A percentile compares a stretch with the other conserved stretches of the same genome.
These are phyloP conservation scores for Malus asiatica DNA, from an alignment of 306 rosid species.

Conservation along the genomic window DNA sequence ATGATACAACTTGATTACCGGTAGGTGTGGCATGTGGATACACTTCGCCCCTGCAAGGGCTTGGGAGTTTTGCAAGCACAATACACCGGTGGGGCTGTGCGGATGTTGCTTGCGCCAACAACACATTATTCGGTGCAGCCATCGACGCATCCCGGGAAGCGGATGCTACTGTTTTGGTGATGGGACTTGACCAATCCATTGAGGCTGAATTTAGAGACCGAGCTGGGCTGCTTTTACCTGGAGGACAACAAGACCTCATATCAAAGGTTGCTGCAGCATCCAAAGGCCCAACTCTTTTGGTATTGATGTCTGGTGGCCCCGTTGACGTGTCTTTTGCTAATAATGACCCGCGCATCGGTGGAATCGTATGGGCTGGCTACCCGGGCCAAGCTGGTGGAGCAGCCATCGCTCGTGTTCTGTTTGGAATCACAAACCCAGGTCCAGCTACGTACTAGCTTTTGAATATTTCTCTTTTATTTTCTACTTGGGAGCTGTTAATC, in stretches of 20 bases:
- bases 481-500: background rate
- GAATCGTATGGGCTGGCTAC: constrained; percentile 76
- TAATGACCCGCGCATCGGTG: constrained; percentile 41
- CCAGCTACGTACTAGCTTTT: background rate
- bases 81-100: constrained; percentile 52
- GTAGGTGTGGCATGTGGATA: constrained; percentile 78
- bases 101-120: constrained; percentile 44
- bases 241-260: constrained; percentile 70
- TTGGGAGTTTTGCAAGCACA: constrained; percentile 40
- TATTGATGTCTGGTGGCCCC: constrained; percentile 86
- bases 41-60: constrained; percentile 70
- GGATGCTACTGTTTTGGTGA: constrained; percentile 54
- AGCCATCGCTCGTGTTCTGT: constrained; percentile 70
- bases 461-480: background rate
- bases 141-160: constrained; percentile 53
- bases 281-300: constrained; percentile 66
- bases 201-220: constrained; percentile 79
- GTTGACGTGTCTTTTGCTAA: constrained; percentile 63
- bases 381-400: constrained; percentile 93
- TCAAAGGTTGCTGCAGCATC: constrained; percentile 64
- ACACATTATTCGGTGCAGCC: constrained; percentile 43
- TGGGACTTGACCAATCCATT: constrained; percentile 85
- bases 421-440: constrained; percentile 66
- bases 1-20: background rate
- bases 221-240: constrained; percentile 52